These are phyloP conservation scores for Trichocladium antarcticum DNA, from an alignment of 495 filamentous ascomycete species.

Conservation along the genomic window DNA sequence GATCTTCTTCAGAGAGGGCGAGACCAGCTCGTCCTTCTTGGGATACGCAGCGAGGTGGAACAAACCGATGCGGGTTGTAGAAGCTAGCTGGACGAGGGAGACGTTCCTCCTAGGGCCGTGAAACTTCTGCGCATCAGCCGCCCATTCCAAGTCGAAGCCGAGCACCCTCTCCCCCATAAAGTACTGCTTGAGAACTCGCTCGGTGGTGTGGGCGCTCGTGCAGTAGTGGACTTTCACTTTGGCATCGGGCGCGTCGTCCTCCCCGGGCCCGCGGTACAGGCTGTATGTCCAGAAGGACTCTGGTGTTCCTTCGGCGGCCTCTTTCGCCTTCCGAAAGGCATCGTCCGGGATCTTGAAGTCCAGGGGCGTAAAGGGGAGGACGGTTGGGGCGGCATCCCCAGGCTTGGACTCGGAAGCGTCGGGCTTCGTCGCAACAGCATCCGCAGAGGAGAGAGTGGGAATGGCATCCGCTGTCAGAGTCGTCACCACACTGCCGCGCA, in stretches of 20 bases:
- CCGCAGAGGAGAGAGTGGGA: background rate
- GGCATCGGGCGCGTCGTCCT: conserved; percentile 24
- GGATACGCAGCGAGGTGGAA: conserved; percentile 64
- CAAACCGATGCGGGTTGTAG: conserved; percentile 63
- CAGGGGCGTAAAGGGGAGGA: conserved; percentile 28
- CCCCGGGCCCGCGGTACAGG: conserved; percentile 44
- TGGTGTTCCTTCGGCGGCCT: conserved; percentile 28
- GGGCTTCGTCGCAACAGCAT: background rate
- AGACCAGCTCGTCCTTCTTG: conserved; percentile 47
- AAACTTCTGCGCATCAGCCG: conserved; percentile 33
- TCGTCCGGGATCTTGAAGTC: conserved; percentile 38
- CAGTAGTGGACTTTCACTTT: conserved; percentile 66
- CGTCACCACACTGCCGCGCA: background rate
- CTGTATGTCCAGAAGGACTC: conserved; percentile 56
- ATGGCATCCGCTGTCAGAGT: background rate
- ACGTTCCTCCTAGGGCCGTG: conserved; percentile 52
- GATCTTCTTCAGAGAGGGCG: conserved; percentile 56
- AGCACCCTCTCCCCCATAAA: conserved; percentile 60
- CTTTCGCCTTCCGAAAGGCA: conserved; percentile 34
- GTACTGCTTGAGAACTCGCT: conserved; percentile 50
- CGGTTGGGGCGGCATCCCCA: conserved; percentile 6
- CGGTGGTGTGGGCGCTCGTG: conserved; percentile 49
- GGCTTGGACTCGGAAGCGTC: background rate
- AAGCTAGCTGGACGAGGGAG: conserved; percentile 71
- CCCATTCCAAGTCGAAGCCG: conserved; percentile 86